phyloP scores from a whole-genome alignment of 2,329 filamentous ascomycete species.

The Scedosporium apiospermum region DNA sequence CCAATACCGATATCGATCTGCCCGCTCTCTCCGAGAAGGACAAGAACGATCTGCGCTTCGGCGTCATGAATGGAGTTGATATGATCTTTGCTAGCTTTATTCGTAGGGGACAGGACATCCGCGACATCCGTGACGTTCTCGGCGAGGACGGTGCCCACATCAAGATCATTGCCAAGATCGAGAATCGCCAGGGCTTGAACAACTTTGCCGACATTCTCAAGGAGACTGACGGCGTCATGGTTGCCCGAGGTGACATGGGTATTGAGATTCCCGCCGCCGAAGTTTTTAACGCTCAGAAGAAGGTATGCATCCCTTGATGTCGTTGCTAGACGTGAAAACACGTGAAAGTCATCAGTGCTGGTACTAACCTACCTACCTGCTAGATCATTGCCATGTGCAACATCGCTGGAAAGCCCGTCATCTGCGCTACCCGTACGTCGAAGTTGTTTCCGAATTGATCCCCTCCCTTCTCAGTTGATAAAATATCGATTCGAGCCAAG shows the following conservation, averaged over 20 bases:
- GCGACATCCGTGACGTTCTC: conserved; percentile 81
- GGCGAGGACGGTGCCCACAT: conserved; percentile 90
- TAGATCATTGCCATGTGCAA: conserved; percentile 99
- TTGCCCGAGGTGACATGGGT: conserved; percentile 83
- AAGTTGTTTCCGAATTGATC: conserved; percentile 60
- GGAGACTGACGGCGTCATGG: conserved; percentile 99
- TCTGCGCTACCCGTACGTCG: conserved; percentile 98
- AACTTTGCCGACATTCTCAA: conserved; percentile 97
- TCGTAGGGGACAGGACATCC: conserved; percentile 86
- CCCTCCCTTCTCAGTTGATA: background rate
- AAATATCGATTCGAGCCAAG: background rate
- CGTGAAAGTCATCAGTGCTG: background rate
- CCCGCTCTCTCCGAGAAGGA: conserved; percentile 97
- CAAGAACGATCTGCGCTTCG: conserved; percentile 85
- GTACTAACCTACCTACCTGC: background rate
- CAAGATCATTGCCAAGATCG: conserved; percentile 99
- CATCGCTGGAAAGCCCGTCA: conserved; percentile 95
- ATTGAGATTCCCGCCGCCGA: conserved; percentile 98
- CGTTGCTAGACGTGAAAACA: background rate
- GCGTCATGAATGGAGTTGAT: conserved; percentile 97
- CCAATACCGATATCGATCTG: conserved; percentile 96
- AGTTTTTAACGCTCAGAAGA: conserved; percentile 38
- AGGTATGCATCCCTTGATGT: background rate
- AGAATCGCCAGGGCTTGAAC: conserved; percentile 99
- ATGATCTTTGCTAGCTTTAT: conserved; percentile 99